phyloP scores from a whole-genome alignment of 139 green algal genomes.

The Micractinium sp. region DNA sequence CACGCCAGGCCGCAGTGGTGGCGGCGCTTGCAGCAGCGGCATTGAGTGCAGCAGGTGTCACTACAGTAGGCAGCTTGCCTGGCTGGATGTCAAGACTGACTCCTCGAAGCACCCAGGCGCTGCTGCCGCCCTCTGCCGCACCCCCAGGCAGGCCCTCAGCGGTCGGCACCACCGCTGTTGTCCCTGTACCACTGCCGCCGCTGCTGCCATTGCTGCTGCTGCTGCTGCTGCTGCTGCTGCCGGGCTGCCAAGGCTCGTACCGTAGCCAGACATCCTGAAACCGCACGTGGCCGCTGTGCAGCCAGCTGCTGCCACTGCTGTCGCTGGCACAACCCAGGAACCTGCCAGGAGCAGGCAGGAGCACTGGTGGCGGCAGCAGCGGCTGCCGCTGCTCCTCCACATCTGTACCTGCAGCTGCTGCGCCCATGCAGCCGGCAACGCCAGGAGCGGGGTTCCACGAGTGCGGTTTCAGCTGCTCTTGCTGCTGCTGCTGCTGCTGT shows the following conservation, averaged over 20 bases:
- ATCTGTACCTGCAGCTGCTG: neutral
- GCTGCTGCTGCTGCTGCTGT: conserved; percentile 23
- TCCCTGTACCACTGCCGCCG: neutral
- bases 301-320: conserved; percentile 2
- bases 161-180: neutral
- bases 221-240: too few relatives aligned
- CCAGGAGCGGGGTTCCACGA: neutral
- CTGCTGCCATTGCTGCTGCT: neutral
- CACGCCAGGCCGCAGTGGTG: too few relatives aligned
- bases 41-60: too few relatives aligned
- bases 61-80: conserved; percentile 22
- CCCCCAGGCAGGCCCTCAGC: too few relatives aligned
- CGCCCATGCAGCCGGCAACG: neutral
- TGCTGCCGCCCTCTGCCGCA: neutral
- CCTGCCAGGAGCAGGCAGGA: neutral
- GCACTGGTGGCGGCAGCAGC: neutral
- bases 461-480: neutral
- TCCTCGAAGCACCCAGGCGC: conserved; percentile 51
- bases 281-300: conserved; percentile 11
- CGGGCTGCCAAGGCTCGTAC: conserved; percentile 37
- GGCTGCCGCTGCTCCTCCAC: neutral
- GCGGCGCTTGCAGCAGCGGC: too few relatives aligned
- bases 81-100: conserved; percentile 43
- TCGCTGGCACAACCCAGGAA: neutral
- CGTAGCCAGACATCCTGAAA: conserved; percentile 60